A percentile compares a stretch with the other conserved stretches of the same genome.
Evolutionary conservation across 139 green algal species (phyloP).

Genomic region (Chlamydomonas eustigma): DNA sequence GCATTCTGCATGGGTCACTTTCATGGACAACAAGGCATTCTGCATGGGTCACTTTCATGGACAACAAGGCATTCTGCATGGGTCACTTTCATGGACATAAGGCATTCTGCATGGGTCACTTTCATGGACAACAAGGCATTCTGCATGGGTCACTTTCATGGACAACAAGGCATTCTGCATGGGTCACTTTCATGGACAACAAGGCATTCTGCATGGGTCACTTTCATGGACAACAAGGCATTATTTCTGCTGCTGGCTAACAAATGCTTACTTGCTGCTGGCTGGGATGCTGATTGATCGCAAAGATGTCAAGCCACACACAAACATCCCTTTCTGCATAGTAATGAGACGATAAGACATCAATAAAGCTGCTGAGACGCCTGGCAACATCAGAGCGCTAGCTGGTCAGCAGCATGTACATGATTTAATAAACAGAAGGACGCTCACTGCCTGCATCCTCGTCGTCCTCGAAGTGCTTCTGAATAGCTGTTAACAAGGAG

Average conservation of each 20-base stretch:
- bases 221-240: not conserved
- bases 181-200: not conserved
- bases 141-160: not conserved
- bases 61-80: too few species aligned
- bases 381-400: too few species aligned
- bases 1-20: too few species aligned
- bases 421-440: too few species aligned
- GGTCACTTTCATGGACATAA: not conserved
- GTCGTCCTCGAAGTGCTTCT: too few species aligned
- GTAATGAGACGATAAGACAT: too few species aligned
- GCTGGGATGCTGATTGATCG: constrained; percentile 10
- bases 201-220: not conserved
- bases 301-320: constrained; percentile 20
- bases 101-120: not conserved
- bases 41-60: too few species aligned
- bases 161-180: not conserved
- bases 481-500: too few species aligned
- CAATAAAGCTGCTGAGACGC: too few species aligned
- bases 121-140: not conserved
- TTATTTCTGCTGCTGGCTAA: not conserved
- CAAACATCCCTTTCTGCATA: constrained; percentile 5
- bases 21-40: too few species aligned
- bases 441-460: too few species aligned
- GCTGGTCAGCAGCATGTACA: too few species aligned
- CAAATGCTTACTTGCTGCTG: constrained; percentile 9